Percentiles rank a stretch among this genome's conserved stretches.
These are phyloP conservation scores for Turritis glabra DNA, from an alignment of 345 rosid genomes.

Conservation along the genomic window DNA sequence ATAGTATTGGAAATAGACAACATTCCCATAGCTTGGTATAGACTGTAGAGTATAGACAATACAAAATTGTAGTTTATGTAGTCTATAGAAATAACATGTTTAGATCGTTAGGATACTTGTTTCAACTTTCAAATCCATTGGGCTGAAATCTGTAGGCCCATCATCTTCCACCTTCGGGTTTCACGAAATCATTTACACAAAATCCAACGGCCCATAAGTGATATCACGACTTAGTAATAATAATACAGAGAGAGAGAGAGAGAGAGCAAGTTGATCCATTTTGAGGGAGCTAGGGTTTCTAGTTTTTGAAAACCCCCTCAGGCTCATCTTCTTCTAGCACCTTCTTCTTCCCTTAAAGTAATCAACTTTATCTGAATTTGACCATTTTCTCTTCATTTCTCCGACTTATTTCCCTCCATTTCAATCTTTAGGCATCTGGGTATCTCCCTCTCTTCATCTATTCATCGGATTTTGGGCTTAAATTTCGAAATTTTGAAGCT, in stretches of 20 bases:
- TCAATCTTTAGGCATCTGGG: background rate
- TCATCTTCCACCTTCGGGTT: background rate
- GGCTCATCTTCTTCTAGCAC: slow-evolving; percentile 1
- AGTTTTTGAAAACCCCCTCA: background rate
- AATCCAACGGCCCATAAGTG: background rate
- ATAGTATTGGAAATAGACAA: no score
- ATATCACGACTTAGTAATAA: background rate
- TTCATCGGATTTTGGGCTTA: background rate
- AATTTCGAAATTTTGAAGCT: background rate
- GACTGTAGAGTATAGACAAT: no score
- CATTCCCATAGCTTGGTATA: no score
- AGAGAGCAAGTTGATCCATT: background rate
- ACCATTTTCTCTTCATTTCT: background rate
- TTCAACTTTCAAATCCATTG: background rate
- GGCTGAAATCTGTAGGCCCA: background rate
- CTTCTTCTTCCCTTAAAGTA: background rate
- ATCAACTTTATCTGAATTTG: background rate
- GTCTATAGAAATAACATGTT: no score
- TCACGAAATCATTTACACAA: no score
- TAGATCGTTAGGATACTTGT: no score
- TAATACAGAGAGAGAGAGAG: background rate
- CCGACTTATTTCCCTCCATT: background rate
- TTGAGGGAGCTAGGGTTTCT: slow-evolving; percentile 1
- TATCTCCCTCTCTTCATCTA: background rate
- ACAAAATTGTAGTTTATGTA: no score